Conservation (phyloP, 2,329 filamentous ascomycete genomes). For the Coccinonectria pachysandricola region DNA sequence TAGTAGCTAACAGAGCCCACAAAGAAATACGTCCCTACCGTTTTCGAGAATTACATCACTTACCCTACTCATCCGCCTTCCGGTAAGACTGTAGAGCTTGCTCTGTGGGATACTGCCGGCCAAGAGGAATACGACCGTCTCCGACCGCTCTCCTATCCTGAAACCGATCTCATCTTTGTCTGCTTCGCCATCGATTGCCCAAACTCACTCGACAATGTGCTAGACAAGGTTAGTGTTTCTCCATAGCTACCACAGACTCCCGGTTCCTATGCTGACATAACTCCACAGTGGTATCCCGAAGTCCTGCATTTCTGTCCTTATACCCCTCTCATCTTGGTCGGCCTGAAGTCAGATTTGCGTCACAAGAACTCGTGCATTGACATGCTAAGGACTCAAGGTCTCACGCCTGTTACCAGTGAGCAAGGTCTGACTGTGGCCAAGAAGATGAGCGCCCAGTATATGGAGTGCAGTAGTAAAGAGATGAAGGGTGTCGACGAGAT, state of each 20-base stretch:
- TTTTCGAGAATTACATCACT: slow-evolving; percentile 99
- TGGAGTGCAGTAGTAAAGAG: slow-evolving; percentile 98
- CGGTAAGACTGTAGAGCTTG: slow-evolving; percentile 91
- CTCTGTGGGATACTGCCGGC: slow-evolving; percentile 95
- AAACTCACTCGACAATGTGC: slow-evolving; percentile 94
- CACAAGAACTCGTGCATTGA: slow-evolving; percentile 95
- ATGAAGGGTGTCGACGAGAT: slow-evolving; percentile 94
- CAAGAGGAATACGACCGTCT: slow-evolving; percentile 98
- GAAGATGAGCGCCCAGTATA: slow-evolving; percentile 91
- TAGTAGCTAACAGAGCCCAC: too few relatives aligned
- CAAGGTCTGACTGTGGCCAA: slow-evolving; percentile 80
- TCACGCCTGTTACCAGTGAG: slow-evolving; percentile 86
- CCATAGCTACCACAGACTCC: slow-evolving; percentile 16
- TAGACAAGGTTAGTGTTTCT: slow-evolving; percentile 70
- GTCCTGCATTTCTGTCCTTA: slow-evolving; percentile 98
- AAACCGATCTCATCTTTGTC: slow-evolving; percentile 95
- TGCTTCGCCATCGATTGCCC: slow-evolving; percentile 99
- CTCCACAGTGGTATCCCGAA: slow-evolving; percentile 93
- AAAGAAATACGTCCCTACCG: slow-evolving; percentile 98
- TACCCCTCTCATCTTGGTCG: slow-evolving; percentile 88
- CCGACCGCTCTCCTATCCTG: slow-evolving; percentile 90
- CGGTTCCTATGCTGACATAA: slow-evolving; percentile 3
- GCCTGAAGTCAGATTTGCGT: slow-evolving; percentile 93
- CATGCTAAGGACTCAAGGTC: slow-evolving; percentile 93
- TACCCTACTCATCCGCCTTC: slow-evolving; percentile 80